A percentile compares a stretch with the other conserved stretches of the same genome.
phyloP scores from a whole-genome alignment of 768 basidiomycete species.

The Amylocystis lapponica region DNA sequence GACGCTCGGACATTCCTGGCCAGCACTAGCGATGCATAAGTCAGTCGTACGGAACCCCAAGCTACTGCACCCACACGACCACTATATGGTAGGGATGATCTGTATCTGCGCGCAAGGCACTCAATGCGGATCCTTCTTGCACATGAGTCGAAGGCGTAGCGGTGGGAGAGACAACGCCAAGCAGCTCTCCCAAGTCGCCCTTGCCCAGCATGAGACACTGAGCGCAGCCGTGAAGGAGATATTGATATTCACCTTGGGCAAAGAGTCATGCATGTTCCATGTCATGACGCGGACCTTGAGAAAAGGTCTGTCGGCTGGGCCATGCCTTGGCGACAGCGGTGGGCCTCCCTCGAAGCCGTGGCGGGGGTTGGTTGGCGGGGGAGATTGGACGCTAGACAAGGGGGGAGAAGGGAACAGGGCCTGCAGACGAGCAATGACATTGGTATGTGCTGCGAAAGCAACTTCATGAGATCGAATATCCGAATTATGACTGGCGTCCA shows the following conservation, averaged over 20 bases:
- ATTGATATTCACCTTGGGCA: slow-evolving; percentile 53
- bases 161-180: slow-evolving; percentile 54
- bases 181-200: slow-evolving; percentile 70
- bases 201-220: slow-evolving; percentile 22
- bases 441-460: too few species aligned
- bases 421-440: slow-evolving; percentile 45
- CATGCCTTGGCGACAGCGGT: slow-evolving; percentile 24
- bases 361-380: slow-evolving; percentile 13
- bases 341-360: slow-evolving; percentile 8
- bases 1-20: slow-evolving; percentile 79
- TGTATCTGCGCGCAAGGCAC: slow-evolving; percentile 42
- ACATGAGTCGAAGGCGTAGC: slow-evolving; percentile 16
- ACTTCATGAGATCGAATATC: too few species aligned
- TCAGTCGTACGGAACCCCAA: too few species aligned
- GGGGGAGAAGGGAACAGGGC: slow-evolving; percentile 40
- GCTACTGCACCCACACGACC: slow-evolving; percentile 57
- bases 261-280: slow-evolving; percentile 84
- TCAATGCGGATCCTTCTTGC: slow-evolving; percentile 30
- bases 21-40: slow-evolving; percentile 37
- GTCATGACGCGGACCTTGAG: slow-evolving; percentile 67
- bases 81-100: slow-evolving; percentile 72
- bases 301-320: slow-evolving; percentile 22
- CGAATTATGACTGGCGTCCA: too few species aligned
- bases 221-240: not conserved
- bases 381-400: slow-evolving; percentile 1